Conservation (phyloP, 2,329 filamentous ascomycete genomes). For the Dactylellina sp. region DNA sequence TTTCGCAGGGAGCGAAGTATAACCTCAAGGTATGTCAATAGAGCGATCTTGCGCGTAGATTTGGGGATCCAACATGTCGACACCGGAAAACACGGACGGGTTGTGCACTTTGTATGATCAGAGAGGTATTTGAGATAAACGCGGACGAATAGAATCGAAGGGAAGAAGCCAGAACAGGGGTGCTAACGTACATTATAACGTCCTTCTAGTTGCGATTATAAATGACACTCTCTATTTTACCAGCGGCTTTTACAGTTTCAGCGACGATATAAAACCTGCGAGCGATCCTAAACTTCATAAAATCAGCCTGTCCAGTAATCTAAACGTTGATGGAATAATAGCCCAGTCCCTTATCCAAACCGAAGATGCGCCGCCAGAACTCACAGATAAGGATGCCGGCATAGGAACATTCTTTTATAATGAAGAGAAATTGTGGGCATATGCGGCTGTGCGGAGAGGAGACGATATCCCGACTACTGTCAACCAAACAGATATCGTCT, state of each 20-base stretch:
- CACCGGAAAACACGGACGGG: constrained; percentile 1
- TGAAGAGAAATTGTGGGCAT: constrained; percentile 20
- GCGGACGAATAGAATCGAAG: background rate
- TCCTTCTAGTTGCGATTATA: constrained; percentile 12
- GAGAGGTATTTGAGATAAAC: constrained; percentile 29
- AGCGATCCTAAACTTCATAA: constrained; percentile 25
- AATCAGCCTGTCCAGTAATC: constrained; percentile 11
- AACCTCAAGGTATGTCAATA: no score
- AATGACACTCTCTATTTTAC: constrained; percentile 34
- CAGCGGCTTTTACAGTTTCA: constrained; percentile 27
- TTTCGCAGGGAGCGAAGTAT: no score
- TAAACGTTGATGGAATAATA: constrained; percentile 23
- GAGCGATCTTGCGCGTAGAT: no score
- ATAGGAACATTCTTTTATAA: constrained; percentile 27
- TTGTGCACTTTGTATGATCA: constrained; percentile 27
- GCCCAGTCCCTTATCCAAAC: constrained; percentile 10
- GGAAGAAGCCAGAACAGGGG: background rate
- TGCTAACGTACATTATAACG: no score
- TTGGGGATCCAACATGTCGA: background rate
- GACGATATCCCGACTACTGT: constrained; percentile 4
- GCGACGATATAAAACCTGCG: constrained; percentile 7
- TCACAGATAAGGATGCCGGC: constrained; percentile 27
- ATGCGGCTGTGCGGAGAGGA: constrained; percentile 9
- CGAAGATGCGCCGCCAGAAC: constrained; percentile 19
- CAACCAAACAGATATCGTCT: constrained; percentile 28